These are phyloP conservation scores for Takakia lepidozioides DNA, from an alignment of 225 moss, liverwort and hornwort genomes.

Conservation along the genomic window DNA sequence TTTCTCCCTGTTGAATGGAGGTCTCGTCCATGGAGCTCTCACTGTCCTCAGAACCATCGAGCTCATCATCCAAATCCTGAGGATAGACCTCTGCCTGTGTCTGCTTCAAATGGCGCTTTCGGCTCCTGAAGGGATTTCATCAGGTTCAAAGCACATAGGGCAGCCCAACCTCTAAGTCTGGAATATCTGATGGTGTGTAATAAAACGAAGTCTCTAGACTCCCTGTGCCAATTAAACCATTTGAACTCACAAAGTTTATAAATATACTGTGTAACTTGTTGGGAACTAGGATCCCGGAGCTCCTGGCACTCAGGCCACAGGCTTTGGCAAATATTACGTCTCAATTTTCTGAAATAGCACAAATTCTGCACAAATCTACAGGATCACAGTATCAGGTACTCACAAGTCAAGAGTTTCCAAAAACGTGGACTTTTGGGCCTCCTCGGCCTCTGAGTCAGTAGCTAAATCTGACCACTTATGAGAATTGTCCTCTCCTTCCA, in stretches of 20 bases:
- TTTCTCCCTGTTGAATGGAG: conserved; percentile 7
- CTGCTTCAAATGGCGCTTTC: conserved; percentile 6
- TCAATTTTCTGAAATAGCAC: no score
- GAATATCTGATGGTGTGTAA: neutral
- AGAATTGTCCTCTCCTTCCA: conserved; percentile 11
- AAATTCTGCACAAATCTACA: no score
- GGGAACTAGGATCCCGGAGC: no score
- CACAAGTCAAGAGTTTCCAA: conserved; percentile 20
- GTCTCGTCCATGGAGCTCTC: conserved; percentile 11
- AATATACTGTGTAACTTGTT: no score
- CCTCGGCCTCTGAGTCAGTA: conserved; percentile 13
- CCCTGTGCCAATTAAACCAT: neutral
- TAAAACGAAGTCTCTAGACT: neutral
- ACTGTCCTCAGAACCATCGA: conserved; percentile 14
- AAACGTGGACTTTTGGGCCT: conserved; percentile 13
- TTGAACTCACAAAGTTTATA: neutral
- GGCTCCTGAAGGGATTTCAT: conserved; percentile 9
- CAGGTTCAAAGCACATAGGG: neutral
- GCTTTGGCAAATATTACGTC: no score
- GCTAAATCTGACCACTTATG: conserved; percentile 19
- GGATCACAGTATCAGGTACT: neutral
- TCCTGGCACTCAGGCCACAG: no score
- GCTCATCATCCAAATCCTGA: conserved; percentile 10
- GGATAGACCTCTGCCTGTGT: conserved; percentile 14
- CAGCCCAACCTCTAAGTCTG: neutral